Conservation (phyloP, 768 basidiomycete species). For the Lentinula sp. region DNA sequence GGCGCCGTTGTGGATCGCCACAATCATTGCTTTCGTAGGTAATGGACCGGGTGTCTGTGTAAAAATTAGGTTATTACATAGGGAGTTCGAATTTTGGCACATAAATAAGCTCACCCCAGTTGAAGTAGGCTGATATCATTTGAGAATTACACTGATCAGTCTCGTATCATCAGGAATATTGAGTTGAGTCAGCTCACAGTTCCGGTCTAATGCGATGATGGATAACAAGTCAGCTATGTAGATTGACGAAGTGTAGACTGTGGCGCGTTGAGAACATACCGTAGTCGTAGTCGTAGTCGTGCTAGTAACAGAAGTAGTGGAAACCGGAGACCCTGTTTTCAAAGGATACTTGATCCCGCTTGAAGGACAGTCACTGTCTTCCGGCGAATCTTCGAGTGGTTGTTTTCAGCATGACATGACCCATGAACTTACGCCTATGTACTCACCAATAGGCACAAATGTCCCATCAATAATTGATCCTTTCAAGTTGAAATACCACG, state of each 20-base stretch:
- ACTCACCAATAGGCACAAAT: slow-evolving; percentile 54
- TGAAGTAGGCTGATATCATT: neutral
- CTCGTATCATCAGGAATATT: neutral
- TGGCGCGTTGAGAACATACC: neutral
- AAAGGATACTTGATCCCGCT: slow-evolving; percentile 55
- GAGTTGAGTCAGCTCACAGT: neutral
- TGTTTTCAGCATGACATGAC: neutral
- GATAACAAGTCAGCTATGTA: neutral
- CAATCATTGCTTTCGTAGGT: slow-evolving; percentile 43
- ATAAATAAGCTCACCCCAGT: neutral
- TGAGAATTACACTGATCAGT: neutral
- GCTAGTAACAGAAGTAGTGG: slow-evolving; percentile 20
- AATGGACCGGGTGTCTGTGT: slow-evolving; percentile 18
- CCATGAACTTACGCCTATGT: neutral
- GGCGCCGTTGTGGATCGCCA: slow-evolving; percentile 29
- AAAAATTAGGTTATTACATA: too few species aligned
- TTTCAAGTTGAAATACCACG: slow-evolving; percentile 59
- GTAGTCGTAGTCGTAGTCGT: slow-evolving; percentile 6
- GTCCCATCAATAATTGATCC: slow-evolving; percentile 65
- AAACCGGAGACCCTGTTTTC: slow-evolving; percentile 35
- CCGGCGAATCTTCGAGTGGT: slow-evolving; percentile 38
- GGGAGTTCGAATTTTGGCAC: neutral
- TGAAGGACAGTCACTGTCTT: slow-evolving; percentile 44
- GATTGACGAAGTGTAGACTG: neutral
- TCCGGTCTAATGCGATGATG: neutral